Evolutionary conservation across 1,284 basidiomycete species (phyloP), one percentile per base, ranked within the genome.

Genomic region (Ganoderma multipileum): DNA sequence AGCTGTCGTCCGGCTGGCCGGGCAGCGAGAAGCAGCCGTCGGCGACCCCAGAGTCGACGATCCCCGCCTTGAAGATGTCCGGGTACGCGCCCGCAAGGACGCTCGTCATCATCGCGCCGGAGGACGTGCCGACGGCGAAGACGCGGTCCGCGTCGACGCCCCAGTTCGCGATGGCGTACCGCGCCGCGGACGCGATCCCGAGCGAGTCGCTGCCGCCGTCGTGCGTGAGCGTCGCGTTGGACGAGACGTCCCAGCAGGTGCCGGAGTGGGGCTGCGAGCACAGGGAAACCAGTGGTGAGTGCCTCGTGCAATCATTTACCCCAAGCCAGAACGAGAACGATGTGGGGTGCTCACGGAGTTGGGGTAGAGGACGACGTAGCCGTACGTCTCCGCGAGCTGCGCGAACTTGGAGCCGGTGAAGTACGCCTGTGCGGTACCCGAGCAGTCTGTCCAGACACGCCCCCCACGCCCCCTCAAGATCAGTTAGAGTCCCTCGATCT

Each of bases 91-190:
- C 87, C 60, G 79, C 77, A 23, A 87, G 80, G 30, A 88, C 87
- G 74, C 84, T 86, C 63, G 87, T 87, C 87, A 89, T 88, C 87
- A 89, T 89, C 8, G 86, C 87, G 63, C 87, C 87, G 11, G 86
- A 87, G 8, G 84, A 86, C 2, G 82, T 82, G 26, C 87, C 87
- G 60, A 84, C 86, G 42, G 81, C 83, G 74, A 83, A 88, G 64
- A 87, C 86, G 44, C 79, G 78, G 58, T 70, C 74, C 1, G 83
- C 52, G 72, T 87, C 83, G 60, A 86, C 85, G 47, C 82, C 82
- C 70, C 80, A 86, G 75, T 80, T 86, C 30, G 77, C 55, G 64
- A 88, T 86, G 33, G 87, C 84, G 74, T 83, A 88, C 54, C 81
- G 79, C 23, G 85, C 82, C 74, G 82, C 81, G 20, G 79, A 84